A percentile compares a stretch with the other conserved stretches of the same genome.
Evolutionary conservation across 768 basidiomycete species (phyloP).

Genomic region (Phlebiopsis gigantea): DNA sequence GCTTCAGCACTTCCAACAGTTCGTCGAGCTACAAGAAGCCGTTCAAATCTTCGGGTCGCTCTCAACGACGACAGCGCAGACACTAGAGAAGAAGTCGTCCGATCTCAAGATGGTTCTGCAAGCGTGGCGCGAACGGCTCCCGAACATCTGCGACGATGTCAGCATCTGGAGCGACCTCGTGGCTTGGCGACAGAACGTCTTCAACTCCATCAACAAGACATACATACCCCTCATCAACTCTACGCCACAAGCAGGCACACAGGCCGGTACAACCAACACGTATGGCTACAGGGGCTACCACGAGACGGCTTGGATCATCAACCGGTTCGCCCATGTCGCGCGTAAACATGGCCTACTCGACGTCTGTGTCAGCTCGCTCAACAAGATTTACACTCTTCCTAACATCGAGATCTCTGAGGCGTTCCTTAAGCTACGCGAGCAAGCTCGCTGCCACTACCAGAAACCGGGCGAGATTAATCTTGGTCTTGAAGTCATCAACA

Average conservation of each 20-base stretch:
- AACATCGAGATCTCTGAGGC: conserved; percentile 99
- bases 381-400: conserved; percentile 96
- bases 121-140: conserved; percentile 95
- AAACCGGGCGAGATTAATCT: conserved; percentile 90
- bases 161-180: conserved; percentile 99
- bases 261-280: conserved; percentile 62
- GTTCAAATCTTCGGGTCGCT: conserved; percentile 91
- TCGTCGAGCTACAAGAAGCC: conserved; percentile 95
- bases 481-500: conserved; percentile 98
- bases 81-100: conserved; percentile 90
- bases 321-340: conserved; percentile 97
- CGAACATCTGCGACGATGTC: conserved; percentile 95
- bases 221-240: conserved; percentile 84
- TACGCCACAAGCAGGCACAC: conserved; percentile 40
- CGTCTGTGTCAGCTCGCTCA: conserved; percentile 90
- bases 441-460: conserved; percentile 97
- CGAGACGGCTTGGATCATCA: conserved; percentile 99
- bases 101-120: conserved; percentile 96
- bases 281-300: conserved; percentile 96
- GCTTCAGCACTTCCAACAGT: conserved; percentile 97
- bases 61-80: conserved; percentile 77
- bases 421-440: conserved; percentile 96
- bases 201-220: conserved; percentile 92
- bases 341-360: conserved; percentile 95
- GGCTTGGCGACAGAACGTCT: conserved; percentile 98